Conservation (phyloP, 78 protist species). For the Chrysochromulina parva region DNA sequence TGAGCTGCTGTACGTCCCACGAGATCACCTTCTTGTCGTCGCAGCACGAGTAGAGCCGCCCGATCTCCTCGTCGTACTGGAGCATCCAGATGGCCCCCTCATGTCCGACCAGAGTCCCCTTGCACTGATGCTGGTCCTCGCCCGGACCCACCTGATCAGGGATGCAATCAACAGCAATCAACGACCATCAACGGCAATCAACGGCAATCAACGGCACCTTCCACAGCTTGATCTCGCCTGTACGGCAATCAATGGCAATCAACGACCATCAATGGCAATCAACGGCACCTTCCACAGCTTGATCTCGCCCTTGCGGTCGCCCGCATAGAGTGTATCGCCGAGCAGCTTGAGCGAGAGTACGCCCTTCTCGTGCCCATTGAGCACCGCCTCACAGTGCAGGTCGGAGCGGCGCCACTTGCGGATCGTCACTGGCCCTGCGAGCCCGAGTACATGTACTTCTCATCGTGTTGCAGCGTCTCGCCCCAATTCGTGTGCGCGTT, state of each 20-base stretch:
- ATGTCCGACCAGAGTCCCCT: not conserved
- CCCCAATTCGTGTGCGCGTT: not conserved
- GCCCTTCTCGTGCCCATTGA: not conserved
- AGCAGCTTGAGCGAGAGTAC: constrained; percentile 4
- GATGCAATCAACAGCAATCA: too few relatives aligned
- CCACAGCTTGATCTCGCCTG: too few relatives aligned
- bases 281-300: not conserved
- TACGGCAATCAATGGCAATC: too few relatives aligned
- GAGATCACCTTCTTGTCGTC: constrained; percentile 7
- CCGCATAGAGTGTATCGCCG: not conserved
- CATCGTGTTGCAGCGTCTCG: not conserved
- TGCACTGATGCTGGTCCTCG: not conserved
- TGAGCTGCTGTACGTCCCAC: not conserved
- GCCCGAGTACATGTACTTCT: not conserved
- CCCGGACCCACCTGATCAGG: too few relatives aligned
- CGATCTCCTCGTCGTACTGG: not conserved
- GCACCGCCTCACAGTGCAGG: not conserved
- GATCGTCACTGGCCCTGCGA: not conserved
- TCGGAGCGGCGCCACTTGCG: constrained; percentile 7
- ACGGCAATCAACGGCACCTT: too few relatives aligned
- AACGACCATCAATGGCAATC: too few relatives aligned
- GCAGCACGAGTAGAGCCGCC: not conserved
- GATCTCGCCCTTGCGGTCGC: constrained; percentile 17
- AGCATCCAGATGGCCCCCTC: not conserved
- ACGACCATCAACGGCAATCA: too few relatives aligned